Base-by-base conservation (phyloP, 129 eudicot genomes). In the Cynara cardunculus region DNA sequence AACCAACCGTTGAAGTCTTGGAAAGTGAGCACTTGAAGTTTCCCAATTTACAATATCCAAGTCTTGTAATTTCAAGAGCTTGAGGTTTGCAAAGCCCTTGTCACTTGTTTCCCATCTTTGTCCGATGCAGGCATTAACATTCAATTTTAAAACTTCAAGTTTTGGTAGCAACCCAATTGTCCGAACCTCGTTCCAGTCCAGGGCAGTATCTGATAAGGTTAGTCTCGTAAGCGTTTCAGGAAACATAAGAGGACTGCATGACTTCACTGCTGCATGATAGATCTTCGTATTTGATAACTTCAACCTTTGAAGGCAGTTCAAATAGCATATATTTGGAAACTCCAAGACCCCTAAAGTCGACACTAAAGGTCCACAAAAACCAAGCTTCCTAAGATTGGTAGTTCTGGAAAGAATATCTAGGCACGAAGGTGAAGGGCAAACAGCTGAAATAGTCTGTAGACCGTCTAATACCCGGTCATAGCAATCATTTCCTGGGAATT, bases 101-200 rank as follows among this genome's bases (percentile, higher is more conserved):
- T 71, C 82, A 31, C 25, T 62, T 30, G 82, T 69, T 74, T 74
- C 78, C 89, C 86, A 86, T 27, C 18, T 32, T 25, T 66, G 13
- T 34, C 84, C 89, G 3, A 21, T 44, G 75, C 78, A 78, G 1
- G 83, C 70, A 27, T 73, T 67, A 32, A 46, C 53, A 37, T 25
- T 21, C 53, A 86, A 34, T 69, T 86, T 82, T 30, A 86, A 49
- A 86, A 73, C 74, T 41, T 86, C 69, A 3, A 86, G 86, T 56
- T 74, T 73, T 0, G 78, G 78, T 25, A 82, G 74, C 56, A 68
- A 31, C 69, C 65, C 84, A 39, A 86, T 14, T 72, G 78, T 80
- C 53, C n/a, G 61, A 69, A 68, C 59, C 71, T 67, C 83, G 27
- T 69, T 69, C 79, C 86, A 32, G 10, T 70, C 83, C 41, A 82